Conservation (phyloP, 1,284 basidiomycete genomes). For the Ganoderma lucidum region DNA sequence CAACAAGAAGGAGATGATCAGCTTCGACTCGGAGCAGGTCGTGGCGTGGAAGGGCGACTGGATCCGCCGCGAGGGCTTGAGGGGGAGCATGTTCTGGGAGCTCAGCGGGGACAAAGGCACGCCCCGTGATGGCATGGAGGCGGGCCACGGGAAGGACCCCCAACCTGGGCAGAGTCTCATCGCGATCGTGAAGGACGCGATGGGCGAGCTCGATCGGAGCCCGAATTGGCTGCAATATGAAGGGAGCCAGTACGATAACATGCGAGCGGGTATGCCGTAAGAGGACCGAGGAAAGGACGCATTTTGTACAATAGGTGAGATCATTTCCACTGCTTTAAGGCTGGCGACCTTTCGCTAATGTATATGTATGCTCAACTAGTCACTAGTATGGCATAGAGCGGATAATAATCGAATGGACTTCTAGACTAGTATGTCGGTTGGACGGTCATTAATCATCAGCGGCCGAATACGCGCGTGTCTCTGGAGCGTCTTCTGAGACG, state of each 20-base stretch:
- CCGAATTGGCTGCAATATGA: conserved; percentile 80
- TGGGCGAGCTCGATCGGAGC: conserved; percentile 73
- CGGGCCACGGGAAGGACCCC: conserved; percentile 45
- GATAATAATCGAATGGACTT: conserved; percentile 20
- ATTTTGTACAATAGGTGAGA: conserved; percentile 24
- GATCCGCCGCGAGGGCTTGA: conserved; percentile 74
- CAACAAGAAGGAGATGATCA: conserved; percentile 76
- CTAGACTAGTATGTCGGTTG: not conserved
- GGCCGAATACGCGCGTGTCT: not conserved
- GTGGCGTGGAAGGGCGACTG: conserved; percentile 78
- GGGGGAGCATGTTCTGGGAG: conserved; percentile 90
- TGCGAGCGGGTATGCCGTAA: conserved; percentile 70
- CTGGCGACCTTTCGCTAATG: conserved; percentile 14
- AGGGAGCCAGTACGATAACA: conserved; percentile 77
- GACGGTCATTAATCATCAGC: not conserved
- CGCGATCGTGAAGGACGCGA: conserved; percentile 72
- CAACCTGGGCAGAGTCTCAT: conserved; percentile 61
- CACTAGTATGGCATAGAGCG: conserved; percentile 21
- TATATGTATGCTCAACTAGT: not conserved
- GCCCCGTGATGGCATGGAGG: conserved; percentile 73
- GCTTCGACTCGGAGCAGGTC: conserved; percentile 79
- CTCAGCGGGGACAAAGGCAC: conserved; percentile 81
- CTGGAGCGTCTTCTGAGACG: not conserved
- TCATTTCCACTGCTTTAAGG: not conserved
- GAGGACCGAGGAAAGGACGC: conserved; percentile 4